Evolutionary conservation across 1,139 yeast genomes (phyloP).

Genomic region (Scheffersomyces titani): DNA sequence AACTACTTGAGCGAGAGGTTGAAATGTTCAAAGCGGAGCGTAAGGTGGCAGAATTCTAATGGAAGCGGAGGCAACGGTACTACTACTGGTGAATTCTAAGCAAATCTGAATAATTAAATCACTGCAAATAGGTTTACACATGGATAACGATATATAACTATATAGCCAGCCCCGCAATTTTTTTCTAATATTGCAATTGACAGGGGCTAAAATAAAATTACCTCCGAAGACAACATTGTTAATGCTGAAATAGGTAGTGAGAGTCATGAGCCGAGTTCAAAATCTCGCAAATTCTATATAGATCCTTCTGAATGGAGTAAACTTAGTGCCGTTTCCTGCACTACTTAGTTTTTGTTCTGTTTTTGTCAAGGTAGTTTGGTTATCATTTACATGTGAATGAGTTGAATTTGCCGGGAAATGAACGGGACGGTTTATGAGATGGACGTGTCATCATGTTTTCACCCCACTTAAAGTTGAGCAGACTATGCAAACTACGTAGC

Average conservation of each 20-base stretch:
- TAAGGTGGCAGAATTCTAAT: neutral
- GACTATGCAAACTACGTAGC: neutral
- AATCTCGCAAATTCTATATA: neutral
- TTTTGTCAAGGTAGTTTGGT: neutral
- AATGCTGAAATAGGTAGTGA: neutral
- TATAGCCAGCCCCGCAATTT: neutral
- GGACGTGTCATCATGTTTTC: neutral
- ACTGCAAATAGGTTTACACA: neutral
- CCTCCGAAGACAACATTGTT: neutral
- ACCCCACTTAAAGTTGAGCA: neutral
- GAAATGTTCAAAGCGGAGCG: slow-evolving; percentile 25
- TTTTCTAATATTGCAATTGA: neutral
- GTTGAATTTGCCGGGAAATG: neutral
- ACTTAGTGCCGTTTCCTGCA: neutral
- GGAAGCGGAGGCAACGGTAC: neutral
- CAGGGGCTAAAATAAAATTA: neutral
- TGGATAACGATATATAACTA: neutral
- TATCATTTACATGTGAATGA: neutral
- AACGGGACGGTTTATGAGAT: neutral
- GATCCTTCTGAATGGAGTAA: neutral
- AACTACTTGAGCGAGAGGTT: slow-evolving; percentile 49
- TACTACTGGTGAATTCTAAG: neutral
- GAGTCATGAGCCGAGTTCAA: neutral
- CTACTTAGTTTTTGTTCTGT: neutral
- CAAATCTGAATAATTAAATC: neutral